phyloP scores from a whole-genome alignment of 768 basidiomycete genomes.

The Daedalea quercina region DNA sequence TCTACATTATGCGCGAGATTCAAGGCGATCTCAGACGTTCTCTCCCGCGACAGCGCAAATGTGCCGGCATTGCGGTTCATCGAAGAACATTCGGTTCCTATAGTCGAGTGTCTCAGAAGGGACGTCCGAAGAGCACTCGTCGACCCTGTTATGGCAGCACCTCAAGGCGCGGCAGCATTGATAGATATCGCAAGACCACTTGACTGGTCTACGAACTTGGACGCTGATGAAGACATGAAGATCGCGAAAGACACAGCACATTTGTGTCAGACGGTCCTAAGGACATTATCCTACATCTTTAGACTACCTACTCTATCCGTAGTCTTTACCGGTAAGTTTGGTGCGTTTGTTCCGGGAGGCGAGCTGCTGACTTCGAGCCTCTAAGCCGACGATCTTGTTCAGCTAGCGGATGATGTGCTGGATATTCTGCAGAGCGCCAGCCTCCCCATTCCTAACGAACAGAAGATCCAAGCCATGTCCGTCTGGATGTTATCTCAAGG shows the following conservation, averaged over 20 bases:
- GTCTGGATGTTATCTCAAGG: conserved; percentile 46
- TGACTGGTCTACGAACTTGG: conserved; percentile 5
- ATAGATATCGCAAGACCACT: conserved; percentile 11
- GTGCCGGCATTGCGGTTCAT: conserved; percentile 26
- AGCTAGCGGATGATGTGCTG: conserved; percentile 39
- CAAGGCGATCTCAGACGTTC: conserved; percentile 12
- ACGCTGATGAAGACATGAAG: conserved; percentile 33
- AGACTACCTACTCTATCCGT: conserved; percentile 37
- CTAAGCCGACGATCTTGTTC: conserved; percentile 37
- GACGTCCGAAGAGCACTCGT: conserved; percentile 37
- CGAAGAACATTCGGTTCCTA: conserved; percentile 22
- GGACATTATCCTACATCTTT: conserved; percentile 44
- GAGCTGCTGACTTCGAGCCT: not conserved
- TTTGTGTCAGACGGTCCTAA: conserved; percentile 50
- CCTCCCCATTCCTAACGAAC: conserved; percentile 32
- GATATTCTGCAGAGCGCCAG: conserved; percentile 29
- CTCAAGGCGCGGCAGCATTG: conserved; percentile 11
- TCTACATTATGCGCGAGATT: conserved; percentile 41
- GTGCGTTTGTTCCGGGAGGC: not conserved
- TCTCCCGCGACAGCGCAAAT: not conserved
- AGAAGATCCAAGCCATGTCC: conserved; percentile 41
- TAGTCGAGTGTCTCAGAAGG: conserved; percentile 40
- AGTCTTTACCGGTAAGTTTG: conserved; percentile 42
- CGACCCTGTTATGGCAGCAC: conserved; percentile 13
- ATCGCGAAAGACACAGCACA: conserved; percentile 33